Percentiles rank a stretch among this genome's conserved stretches.
Conservation (phyloP, 495 filamentous ascomycete species). For the Penicillium diatomitis region DNA sequence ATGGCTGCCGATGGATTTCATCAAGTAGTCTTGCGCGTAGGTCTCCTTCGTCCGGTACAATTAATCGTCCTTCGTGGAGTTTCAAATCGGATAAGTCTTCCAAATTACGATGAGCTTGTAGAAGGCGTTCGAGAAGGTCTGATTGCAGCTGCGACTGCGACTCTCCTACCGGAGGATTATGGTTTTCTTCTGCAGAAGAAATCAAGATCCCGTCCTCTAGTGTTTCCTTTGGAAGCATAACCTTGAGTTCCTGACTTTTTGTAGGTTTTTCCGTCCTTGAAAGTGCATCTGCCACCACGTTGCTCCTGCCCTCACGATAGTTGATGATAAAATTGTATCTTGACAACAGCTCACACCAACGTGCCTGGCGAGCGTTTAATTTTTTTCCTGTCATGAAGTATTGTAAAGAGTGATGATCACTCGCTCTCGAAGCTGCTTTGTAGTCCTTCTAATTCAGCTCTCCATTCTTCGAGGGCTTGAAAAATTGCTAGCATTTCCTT, state of each 20-base stretch:
- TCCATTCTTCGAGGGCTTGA: background rate
- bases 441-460: background rate
- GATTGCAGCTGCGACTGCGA: no score
- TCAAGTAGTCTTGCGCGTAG: background rate
- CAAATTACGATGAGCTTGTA: no score
- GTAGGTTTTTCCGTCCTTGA: background rate
- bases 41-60: background rate
- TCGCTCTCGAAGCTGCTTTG: background rate
- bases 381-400: background rate
- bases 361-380: background rate
- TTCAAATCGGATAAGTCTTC: no score
- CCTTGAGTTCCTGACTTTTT: background rate
- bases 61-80: background rate
- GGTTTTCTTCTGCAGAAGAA: no score
- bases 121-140: no score
- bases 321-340: constrained; percentile 19
- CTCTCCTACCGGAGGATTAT: no score
- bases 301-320: constrained; percentile 11
- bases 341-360: constrained; percentile 15
- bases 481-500: background rate
- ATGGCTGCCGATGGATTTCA: constrained; percentile 3
- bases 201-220: background rate
- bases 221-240: background rate
- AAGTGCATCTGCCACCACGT: background rate
- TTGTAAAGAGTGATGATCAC: background rate